Conservation (phyloP, 2,329 filamentous ascomycete species). For the Gaeumannomyces sp. region DNA sequence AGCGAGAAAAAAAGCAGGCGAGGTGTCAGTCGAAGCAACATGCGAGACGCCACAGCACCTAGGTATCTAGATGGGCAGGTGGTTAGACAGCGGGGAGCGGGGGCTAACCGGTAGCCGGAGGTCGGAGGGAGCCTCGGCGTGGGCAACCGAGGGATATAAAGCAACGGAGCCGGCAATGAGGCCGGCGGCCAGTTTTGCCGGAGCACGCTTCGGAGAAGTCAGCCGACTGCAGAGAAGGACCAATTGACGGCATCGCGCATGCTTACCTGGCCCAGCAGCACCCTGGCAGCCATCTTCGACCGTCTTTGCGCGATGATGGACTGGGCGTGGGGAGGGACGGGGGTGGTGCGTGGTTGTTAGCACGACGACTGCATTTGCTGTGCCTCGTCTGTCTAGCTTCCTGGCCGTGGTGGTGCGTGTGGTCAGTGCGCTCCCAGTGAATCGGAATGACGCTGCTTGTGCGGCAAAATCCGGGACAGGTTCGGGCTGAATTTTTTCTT, state of each 20-base stretch:
- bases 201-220: slow-evolving; percentile 34
- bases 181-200: slow-evolving; percentile 48
- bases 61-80: not conserved
- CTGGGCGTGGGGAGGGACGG: slow-evolving; percentile 11
- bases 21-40: not conserved
- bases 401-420: slow-evolving; percentile 11
- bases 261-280: slow-evolving; percentile 51
- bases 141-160: slow-evolving; percentile 39
- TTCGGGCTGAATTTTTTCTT: slow-evolving; percentile 11
- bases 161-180: slow-evolving; percentile 42
- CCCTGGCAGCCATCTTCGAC: slow-evolving; percentile 53
- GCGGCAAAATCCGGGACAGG: slow-evolving; percentile 4
- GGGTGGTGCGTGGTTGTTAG: slow-evolving; percentile 7
- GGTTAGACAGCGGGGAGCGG: not conserved
- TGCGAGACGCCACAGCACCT: not conserved
- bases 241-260: slow-evolving; percentile 9
- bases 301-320: slow-evolving; percentile 35
- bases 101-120: slow-evolving; percentile 6
- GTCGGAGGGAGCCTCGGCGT: slow-evolving; percentile 43
- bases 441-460: not conserved
- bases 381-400: not conserved
- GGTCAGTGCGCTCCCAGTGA: slow-evolving; percentile 13
- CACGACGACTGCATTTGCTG: slow-evolving; percentile 1
- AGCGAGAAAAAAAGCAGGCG: no score
- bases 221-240: slow-evolving; percentile 16